Evolutionary conservation across 2,329 filamentous ascomycete species (phyloP).

Genomic region (Penicillium sp.): DNA sequence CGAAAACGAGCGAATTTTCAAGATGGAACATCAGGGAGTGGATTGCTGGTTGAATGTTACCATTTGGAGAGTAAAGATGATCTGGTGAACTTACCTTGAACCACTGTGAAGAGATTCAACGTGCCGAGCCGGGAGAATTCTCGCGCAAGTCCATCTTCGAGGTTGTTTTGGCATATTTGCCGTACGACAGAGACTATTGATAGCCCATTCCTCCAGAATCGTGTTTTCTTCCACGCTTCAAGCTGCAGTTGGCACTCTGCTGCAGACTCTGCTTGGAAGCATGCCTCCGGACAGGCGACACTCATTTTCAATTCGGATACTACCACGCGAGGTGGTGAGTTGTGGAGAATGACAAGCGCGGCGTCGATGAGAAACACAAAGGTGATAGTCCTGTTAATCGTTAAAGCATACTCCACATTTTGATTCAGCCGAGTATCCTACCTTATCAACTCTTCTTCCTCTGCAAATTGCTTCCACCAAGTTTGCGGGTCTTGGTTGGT

Average conservation of each 20-base stretch:
- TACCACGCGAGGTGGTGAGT: conserved; percentile 29
- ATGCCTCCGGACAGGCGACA: conserved; percentile 28
- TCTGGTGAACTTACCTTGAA: conserved; percentile 17
- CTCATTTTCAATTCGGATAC: conserved; percentile 30
- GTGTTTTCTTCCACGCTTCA: conserved; percentile 20
- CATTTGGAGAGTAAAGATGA: not conserved
- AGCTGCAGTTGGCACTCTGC: conserved; percentile 20
- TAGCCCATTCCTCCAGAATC: conserved; percentile 18
- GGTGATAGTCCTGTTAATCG: conserved; percentile 19
- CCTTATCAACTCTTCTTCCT: conserved; percentile 31
- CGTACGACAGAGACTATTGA: conserved; percentile 21
- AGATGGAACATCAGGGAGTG: conserved; percentile 28
- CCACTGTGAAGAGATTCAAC: conserved; percentile 27
- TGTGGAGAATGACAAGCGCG: conserved; percentile 32
- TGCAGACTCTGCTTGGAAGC: conserved; percentile 29
- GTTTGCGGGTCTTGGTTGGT: conserved; percentile 6
- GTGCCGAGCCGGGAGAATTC: conserved; percentile 23
- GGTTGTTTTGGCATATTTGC: conserved; percentile 20
- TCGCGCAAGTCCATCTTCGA: conserved; percentile 12
- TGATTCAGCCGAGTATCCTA: not conserved
- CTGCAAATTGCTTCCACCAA: conserved; percentile 26
- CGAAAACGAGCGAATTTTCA: conserved; percentile 27
- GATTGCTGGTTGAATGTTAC: conserved; percentile 12
- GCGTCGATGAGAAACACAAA: conserved; percentile 33
- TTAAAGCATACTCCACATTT: not conserved